A percentile compares a stretch with the other conserved stretches of the same genome.
Conservation (phyloP, 2,329 filamentous ascomycete species). For the Curvularia lunata region DNA sequence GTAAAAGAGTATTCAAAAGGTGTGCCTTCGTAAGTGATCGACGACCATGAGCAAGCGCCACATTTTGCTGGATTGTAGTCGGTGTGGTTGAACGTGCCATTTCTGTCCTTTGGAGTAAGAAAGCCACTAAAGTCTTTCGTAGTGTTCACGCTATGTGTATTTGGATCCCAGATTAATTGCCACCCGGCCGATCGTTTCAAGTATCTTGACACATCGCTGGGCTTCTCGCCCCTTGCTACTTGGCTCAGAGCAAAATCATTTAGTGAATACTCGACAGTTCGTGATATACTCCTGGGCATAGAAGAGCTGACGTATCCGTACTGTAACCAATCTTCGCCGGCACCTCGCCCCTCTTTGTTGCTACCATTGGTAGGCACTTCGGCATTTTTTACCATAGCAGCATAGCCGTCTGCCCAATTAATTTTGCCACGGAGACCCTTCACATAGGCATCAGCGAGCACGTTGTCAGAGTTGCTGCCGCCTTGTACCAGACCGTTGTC, state of each 20-base stretch:
- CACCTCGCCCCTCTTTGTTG: constrained; percentile 71
- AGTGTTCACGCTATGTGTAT: constrained; percentile 7
- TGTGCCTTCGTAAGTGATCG: constrained; percentile 48
- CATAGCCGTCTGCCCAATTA: constrained; percentile 71
- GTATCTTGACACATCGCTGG: constrained; percentile 48
- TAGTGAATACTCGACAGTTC: constrained; percentile 49
- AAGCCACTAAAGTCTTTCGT: constrained; percentile 27
- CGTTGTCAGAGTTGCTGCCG: constrained; percentile 72
- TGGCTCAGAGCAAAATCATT: constrained; percentile 51
- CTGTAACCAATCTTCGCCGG: constrained; percentile 69
- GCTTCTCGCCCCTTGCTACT: constrained; percentile 46
- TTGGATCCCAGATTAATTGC: constrained; percentile 28
- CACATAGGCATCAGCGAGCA: constrained; percentile 73
- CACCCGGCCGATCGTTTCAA: constrained; percentile 41
- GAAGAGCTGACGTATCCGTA: constrained; percentile 62
- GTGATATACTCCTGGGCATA: constrained; percentile 43
- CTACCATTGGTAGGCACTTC: constrained; percentile 64
- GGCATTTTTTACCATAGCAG: constrained; percentile 73
- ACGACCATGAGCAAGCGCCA: constrained; percentile 45
- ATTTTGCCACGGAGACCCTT: constrained; percentile 68
- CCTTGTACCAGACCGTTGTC: constrained; percentile 72
- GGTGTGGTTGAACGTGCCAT: constrained; percentile 23
- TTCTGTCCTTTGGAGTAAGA: constrained; percentile 25
- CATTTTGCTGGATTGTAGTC: constrained; percentile 48
- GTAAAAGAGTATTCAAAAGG: constrained; percentile 51